These are phyloP conservation scores for Flaveria brownii DNA, from an alignment of 129 eudicot species.

Conservation along the genomic window DNA sequence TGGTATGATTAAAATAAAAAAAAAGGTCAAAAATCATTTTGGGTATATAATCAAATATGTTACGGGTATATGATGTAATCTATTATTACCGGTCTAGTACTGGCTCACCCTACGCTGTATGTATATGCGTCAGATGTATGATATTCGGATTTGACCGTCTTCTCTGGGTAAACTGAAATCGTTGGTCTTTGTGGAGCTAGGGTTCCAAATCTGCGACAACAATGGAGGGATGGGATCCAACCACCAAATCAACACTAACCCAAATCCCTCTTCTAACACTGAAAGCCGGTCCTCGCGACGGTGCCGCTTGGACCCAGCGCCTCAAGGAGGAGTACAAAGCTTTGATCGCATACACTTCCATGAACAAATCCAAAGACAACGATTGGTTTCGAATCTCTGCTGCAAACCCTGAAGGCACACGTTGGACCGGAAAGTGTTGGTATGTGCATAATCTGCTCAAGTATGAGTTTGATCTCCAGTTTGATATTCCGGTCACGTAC, in stretches of 20 bases:
- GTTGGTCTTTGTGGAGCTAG: slow-evolving; percentile 21
- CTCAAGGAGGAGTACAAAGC: slow-evolving; percentile 95
- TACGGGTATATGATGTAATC: no score
- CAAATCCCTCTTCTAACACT: slow-evolving; percentile 70
- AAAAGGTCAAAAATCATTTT: no score
- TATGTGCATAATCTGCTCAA: slow-evolving; percentile 86
- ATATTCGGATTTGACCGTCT: no score
- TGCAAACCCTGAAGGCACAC: slow-evolving; percentile 91
- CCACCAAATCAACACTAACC: slow-evolving; percentile 78
- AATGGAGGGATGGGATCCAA: slow-evolving; percentile 93
- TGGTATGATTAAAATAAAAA: no score
- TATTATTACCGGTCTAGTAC: no score
- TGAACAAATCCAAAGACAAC: slow-evolving; percentile 94
- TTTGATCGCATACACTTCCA: slow-evolving; percentile 91
- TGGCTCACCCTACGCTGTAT: no score
- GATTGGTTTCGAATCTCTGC: slow-evolving; percentile 98
- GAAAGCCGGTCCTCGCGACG: slow-evolving; percentile 98
- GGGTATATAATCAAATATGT: no score
- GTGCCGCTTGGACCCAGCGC: slow-evolving; percentile 80
- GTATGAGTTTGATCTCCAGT: slow-evolving; percentile 93
- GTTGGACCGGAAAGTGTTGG: slow-evolving; percentile 98
- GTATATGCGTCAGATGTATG: no score
- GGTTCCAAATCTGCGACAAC: slow-evolving; percentile 11
- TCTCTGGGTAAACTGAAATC: no score
- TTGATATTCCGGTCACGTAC: slow-evolving; percentile 95